phyloP scores from a whole-genome alignment of 805 yeast species.

The Candida ponderosae region DNA sequence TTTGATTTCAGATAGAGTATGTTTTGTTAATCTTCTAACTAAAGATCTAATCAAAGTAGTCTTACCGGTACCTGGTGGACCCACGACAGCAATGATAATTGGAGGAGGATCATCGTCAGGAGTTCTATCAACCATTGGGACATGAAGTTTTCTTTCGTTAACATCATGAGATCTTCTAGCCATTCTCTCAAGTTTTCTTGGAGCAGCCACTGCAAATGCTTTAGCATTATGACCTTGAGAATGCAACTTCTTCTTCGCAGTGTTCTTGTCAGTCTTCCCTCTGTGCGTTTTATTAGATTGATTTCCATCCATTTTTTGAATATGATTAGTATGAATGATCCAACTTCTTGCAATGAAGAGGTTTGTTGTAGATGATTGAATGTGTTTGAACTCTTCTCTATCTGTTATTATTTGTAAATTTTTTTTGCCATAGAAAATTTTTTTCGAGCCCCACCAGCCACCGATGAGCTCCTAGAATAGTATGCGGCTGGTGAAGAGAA shows the following conservation, averaged over 20 bases:
- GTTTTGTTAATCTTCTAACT: slow-evolving; percentile 81
- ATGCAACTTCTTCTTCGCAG: slow-evolving; percentile 83
- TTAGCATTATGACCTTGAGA: slow-evolving; percentile 80
- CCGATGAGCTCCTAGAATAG: too few relatives aligned
- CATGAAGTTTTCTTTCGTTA: slow-evolving; percentile 80
- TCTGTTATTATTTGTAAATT: too few relatives aligned
- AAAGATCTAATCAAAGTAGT: slow-evolving; percentile 86
- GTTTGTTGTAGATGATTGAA: too few relatives aligned
- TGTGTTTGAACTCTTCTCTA: too few relatives aligned
- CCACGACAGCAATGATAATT: slow-evolving; percentile 90
- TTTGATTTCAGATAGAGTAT: slow-evolving; percentile 74
- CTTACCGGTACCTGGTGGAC: slow-evolving; percentile 99
- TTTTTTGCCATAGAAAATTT: too few relatives aligned
- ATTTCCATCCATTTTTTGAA: slow-evolving; percentile 22
- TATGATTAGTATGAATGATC: too few relatives aligned
- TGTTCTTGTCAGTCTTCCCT: slow-evolving; percentile 41
- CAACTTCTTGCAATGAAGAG: too few relatives aligned
- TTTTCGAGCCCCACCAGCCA: too few relatives aligned
- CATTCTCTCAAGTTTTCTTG: slow-evolving; percentile 76
- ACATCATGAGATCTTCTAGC: slow-evolving; percentile 81
- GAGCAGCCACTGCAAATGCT: slow-evolving; percentile 78
- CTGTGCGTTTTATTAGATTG: slow-evolving; percentile 84
- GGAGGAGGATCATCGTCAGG: slow-evolving; percentile 99
- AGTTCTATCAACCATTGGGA: slow-evolving; percentile 95
- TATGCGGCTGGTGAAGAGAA: too few relatives aligned